Conservation (phyloP, 2,329 filamentous ascomycete genomes). For the Epicoccum nigrum region DNA sequence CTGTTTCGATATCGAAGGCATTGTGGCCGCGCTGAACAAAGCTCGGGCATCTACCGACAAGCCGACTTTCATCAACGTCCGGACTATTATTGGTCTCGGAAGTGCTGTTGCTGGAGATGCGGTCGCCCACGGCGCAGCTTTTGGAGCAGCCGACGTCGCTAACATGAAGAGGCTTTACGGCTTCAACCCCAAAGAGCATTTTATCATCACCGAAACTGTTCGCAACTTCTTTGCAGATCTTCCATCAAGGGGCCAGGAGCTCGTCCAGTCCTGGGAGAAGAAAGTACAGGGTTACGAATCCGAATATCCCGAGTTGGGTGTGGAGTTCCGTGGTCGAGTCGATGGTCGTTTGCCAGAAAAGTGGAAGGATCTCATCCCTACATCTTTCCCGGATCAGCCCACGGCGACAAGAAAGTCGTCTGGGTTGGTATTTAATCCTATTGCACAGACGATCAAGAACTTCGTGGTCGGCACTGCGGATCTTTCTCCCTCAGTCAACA, state of each 20-base stretch:
- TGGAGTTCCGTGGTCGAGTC: conserved; percentile 56
- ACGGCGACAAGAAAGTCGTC: conserved; percentile 60
- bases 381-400: conserved; percentile 54
- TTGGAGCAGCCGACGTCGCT: conserved; percentile 60
- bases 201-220: conserved; percentile 55
- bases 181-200: conserved; percentile 57
- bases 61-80: conserved; percentile 64
- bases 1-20: conserved; percentile 56
- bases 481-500: conserved; percentile 59
- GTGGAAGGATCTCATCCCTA: conserved; percentile 59
- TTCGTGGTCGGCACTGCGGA: conserved; percentile 79
- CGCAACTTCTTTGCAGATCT: conserved; percentile 61
- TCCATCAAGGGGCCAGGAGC: conserved; percentile 52
- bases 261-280: conserved; percentile 57
- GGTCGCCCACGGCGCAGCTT: conserved; percentile 64
- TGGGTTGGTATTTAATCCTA: conserved; percentile 59
- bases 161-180: conserved; percentile 60
- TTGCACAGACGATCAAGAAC: conserved; percentile 81
- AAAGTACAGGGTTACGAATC: conserved; percentile 53
- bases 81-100: conserved; percentile 62
- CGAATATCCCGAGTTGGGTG: conserved; percentile 57
- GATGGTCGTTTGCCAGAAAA: conserved; percentile 56
- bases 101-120: conserved; percentile 56
- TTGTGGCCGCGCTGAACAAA: conserved; percentile 56
- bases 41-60: conserved; percentile 55